Evolutionary conservation across 176 grass and related monocot species (phyloP).

Genomic region (Hsuehochloa calcarea): DNA sequence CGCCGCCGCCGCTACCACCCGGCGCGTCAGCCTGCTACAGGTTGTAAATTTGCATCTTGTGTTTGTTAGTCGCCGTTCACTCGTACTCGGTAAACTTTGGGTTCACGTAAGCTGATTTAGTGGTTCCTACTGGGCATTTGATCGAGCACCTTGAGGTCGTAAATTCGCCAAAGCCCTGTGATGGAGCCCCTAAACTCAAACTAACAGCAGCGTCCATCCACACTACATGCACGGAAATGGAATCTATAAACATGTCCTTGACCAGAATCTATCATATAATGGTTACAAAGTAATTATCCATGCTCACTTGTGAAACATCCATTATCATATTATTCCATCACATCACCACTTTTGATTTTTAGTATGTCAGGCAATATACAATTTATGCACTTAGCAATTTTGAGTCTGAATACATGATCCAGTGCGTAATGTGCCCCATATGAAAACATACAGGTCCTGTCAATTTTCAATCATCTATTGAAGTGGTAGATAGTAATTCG

Average conservation of each 20-base stretch:
- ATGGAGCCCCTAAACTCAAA: no score
- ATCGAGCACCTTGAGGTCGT: not conserved
- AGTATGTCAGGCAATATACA: not conserved
- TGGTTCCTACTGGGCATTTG: not conserved
- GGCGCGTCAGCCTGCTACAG: constrained; percentile 1
- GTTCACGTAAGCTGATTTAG: no score
- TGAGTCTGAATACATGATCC: not conserved
- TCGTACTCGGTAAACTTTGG: not conserved
- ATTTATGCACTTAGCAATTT: not conserved
- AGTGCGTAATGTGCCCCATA: not conserved
- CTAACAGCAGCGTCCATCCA: no score
- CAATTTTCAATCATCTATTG: not conserved
- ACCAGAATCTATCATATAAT: constrained; percentile 11
- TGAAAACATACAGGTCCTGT: not conserved
- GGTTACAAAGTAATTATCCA: not conserved
- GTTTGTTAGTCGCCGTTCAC: not conserved
- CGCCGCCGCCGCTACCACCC: not conserved
- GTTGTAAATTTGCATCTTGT: not conserved
- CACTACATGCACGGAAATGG: no score
- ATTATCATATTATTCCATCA: not conserved
- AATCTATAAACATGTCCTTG: not conserved
- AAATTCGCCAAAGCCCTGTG: no score
- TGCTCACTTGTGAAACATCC: not conserved
- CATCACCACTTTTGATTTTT: not conserved
- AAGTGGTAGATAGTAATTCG: not conserved